A percentile compares a stretch with the other conserved stretches of the same genome.
These are phyloP conservation scores for Cryptosporidium felis DNA, from an alignment of 169 alveolate genomes.

Conservation along the genomic window DNA sequence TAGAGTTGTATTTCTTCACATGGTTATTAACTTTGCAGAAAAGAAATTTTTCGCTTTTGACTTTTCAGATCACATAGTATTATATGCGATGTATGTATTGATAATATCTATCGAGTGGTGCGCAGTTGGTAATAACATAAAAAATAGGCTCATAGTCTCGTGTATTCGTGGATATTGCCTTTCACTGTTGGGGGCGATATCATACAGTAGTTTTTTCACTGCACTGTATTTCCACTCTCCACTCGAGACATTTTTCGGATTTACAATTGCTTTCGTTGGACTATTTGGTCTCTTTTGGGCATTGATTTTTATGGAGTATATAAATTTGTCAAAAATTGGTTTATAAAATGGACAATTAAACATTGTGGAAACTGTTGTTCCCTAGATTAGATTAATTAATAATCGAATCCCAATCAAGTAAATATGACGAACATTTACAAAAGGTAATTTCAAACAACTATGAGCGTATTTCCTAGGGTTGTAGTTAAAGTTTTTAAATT, in stretches of 20 bases:
- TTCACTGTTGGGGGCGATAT: conserved; percentile 19
- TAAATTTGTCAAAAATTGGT: conserved; percentile 47
- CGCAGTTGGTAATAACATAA: conserved; percentile 36
- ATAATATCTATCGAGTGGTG: conserved; percentile 69
- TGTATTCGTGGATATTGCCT: conserved; percentile 58
- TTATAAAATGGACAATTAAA: background rate
- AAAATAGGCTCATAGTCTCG: conserved; percentile 31
- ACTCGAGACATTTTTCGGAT: conserved; percentile 48
- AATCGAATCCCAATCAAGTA: too few relatives aligned
- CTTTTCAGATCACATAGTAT: conserved; percentile 60
- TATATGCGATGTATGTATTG: conserved; percentile 53
- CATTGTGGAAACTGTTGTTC: background rate
- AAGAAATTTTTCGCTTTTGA: conserved; percentile 35
- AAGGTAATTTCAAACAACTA: background rate
- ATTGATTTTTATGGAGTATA: conserved; percentile 10
- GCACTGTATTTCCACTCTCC: conserved; percentile 68
- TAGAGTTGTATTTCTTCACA: conserved; percentile 31
- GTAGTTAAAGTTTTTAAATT: background rate
- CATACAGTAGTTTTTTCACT: conserved; percentile 63
- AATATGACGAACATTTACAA: too few relatives aligned
- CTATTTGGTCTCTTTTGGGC: conserved; percentile 45
- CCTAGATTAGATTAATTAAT: too few relatives aligned
- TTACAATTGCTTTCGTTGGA: conserved; percentile 47
- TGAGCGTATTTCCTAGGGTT: background rate
- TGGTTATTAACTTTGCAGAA: conserved; percentile 21